Evolutionary conservation across 164 flowering plant species (phyloP), one percentile per base, ranked within the genome.

Genomic region (Liriodendron chinense): DNA sequence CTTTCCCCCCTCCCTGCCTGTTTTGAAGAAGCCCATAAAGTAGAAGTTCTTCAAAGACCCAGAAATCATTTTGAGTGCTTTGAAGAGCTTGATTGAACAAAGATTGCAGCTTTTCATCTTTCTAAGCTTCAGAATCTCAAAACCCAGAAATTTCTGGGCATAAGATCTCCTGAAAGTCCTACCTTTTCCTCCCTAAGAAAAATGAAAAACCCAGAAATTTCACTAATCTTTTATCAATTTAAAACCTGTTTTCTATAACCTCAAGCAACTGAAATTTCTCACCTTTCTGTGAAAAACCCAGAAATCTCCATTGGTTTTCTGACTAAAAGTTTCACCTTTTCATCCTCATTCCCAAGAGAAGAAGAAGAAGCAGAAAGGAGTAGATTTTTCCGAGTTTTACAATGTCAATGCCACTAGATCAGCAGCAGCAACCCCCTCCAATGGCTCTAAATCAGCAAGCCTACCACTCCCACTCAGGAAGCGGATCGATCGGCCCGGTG

Each of bases 401-500:
- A 69, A 79, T 79, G 80, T 77, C 84, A 53, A 71, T 67, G 61
- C 71, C 79, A 76, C n/a, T 68, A 56, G 72, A 72, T 13, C 75
- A 69, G 49, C 81, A 81, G 70, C 84, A 73, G 7, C 77, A 75
- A 62, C 82, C 84, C 28, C 85, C 87, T 14, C 85, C 85, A 0
- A 2, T 62, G 28, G 73, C 26, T 1, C 72, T 76, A 69, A 57
- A 61, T 56, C 83, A 79, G 56, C 81, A 85, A 62, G 77, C 85
- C 56, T 83, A 80, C 84, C 57, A 82, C 43, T 69, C 82, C 57
- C 88, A 84, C 70, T 69, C 89, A 50, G 83, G 85, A 50, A 87
- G 83, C 73, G 92, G 90, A 61, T 90, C 94, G 4, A 79, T 90
- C 7, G 95, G 97, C 2, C 88, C 98, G 4, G 87, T 91, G 8